These are phyloP conservation scores for Aphanomyces astaci DNA, from an alignment of 352 stramenopile species.

Conservation along the genomic window DNA sequence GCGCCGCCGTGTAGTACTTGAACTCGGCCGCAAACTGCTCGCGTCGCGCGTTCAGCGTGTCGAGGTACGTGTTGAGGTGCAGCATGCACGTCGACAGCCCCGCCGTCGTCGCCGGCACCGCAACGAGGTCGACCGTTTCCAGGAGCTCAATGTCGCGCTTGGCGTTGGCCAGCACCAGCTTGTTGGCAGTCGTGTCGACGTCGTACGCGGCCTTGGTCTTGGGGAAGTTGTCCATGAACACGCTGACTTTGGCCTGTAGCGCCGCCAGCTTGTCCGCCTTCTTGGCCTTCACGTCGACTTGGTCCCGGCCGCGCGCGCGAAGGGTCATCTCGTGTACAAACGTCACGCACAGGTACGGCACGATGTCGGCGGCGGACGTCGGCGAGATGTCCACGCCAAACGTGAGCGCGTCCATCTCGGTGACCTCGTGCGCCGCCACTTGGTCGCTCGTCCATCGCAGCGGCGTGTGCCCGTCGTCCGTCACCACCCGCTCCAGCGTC, in stretches of 20 bases:
- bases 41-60: conserved; percentile 51
- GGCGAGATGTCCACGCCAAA: conserved; percentile 2
- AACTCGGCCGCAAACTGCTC: conserved; percentile 73
- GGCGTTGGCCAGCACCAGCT: not conserved
- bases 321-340: conserved; percentile 11
- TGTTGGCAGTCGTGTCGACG: not conserved
- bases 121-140: not conserved
- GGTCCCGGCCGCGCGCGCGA: not conserved
- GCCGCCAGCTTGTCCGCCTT: not conserved
- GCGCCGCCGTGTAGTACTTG: conserved; percentile 58
- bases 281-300: conserved; percentile 5
- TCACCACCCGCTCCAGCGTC: conserved; percentile 6
- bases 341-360: not conserved
- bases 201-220: not conserved
- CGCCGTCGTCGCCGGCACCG: not conserved
- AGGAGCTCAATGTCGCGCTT: not conserved
- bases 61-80: conserved; percentile 53
- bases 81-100: conserved; percentile 63
- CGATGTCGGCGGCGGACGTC: conserved; percentile 3
- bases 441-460: conserved; percentile 12
- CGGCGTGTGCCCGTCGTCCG: not conserved
- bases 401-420: conserved; percentile 16
- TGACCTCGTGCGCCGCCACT: conserved; percentile 6
- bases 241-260: not conserved
- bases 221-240: conserved; percentile 4